Percentiles rank a stretch among this genome's conserved stretches.
Conservation (phyloP, 2,329 filamentous ascomycete species). For the Hirsutella rhossiliensis region DNA sequence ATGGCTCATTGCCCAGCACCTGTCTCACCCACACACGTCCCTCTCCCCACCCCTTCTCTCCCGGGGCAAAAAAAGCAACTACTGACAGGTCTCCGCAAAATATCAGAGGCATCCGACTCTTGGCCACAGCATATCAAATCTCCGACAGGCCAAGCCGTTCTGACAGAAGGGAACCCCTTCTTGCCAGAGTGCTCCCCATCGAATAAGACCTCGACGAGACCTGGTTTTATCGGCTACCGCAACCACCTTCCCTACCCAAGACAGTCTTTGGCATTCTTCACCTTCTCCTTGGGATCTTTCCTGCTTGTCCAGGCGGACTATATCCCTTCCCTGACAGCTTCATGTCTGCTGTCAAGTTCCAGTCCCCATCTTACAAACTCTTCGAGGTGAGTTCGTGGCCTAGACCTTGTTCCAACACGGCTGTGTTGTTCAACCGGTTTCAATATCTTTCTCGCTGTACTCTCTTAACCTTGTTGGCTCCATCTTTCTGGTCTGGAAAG, state of each 20-base stretch:
- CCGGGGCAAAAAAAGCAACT: conserved; percentile 18
- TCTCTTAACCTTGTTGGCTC: background rate
- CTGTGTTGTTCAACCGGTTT: background rate
- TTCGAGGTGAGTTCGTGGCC: conserved; percentile 41
- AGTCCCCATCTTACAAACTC: conserved; percentile 43
- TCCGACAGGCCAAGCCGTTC: conserved; percentile 20
- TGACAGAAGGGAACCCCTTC: conserved; percentile 16
- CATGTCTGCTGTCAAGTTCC: conserved; percentile 47
- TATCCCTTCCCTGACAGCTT: conserved; percentile 29
- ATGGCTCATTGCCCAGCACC: conserved; percentile 13
- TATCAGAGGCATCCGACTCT: conserved; percentile 18
- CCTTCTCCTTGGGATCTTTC: conserved; percentile 20
- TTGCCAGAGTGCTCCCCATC: conserved; percentile 15
- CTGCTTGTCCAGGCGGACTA: conserved; percentile 10
- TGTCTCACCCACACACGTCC: conserved; percentile 26
- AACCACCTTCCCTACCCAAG: conserved; percentile 21
- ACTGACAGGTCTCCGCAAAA: conserved; percentile 18
- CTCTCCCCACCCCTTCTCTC: conserved; percentile 14
- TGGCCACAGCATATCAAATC: conserved; percentile 22
- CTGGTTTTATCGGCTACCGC: conserved; percentile 20
- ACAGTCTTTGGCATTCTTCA: conserved; percentile 25
- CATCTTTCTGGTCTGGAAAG: background rate
- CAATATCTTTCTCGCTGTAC: background rate
- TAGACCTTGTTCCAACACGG: conserved; percentile 18
- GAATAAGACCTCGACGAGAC: conserved; percentile 26